A percentile compares a stretch with the other conserved stretches of the same genome.
Conservation (phyloP, 2,329 filamentous ascomycete genomes). For the Dothidotthia symphoricarpi region DNA sequence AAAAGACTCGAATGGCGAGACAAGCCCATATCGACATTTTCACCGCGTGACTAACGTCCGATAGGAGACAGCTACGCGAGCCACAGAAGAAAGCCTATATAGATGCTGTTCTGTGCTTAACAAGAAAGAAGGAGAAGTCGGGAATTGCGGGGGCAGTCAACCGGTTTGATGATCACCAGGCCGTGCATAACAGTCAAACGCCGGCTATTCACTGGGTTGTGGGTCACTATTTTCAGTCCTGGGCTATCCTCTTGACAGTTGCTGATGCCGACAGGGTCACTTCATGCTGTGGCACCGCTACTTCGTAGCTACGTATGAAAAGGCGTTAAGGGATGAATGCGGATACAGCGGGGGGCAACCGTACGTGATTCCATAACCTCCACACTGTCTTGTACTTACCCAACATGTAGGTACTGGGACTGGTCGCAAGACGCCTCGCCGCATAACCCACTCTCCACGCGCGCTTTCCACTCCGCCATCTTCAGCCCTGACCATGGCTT, state of each 20-base stretch:
- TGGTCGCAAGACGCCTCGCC: slow-evolving; percentile 24
- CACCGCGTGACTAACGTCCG: too few species aligned
- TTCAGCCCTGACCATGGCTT: slow-evolving; percentile 30
- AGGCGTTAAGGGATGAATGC: slow-evolving; percentile 23
- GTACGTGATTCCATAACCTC: slow-evolving; percentile 29
- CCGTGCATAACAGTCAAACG: slow-evolving; percentile 22
- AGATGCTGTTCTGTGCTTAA: slow-evolving; percentile 26
- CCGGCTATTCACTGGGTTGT: slow-evolving; percentile 26
- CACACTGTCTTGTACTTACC: too few species aligned
- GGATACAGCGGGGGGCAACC: slow-evolving; percentile 25
- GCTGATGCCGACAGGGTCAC: too few species aligned
- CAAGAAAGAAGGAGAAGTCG: slow-evolving; percentile 14
- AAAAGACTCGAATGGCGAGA: too few species aligned
- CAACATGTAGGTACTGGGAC: slow-evolving; percentile 21
- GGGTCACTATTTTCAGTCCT: not conserved
- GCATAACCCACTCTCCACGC: slow-evolving; percentile 12
- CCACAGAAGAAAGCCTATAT: slow-evolving; percentile 21
- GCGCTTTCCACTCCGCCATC: slow-evolving; percentile 15
- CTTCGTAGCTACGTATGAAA: slow-evolving; percentile 22
- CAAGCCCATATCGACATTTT: too few species aligned
- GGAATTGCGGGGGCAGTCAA: slow-evolving; percentile 15
- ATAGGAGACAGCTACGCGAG: slow-evolving; percentile 18
- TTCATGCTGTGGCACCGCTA: slow-evolving; percentile 28
- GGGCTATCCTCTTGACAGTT: too few species aligned
- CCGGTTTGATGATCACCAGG: slow-evolving; percentile 26